Percentiles rank a stretch among this genome's conserved stretches.
Evolutionary conservation across 352 stramenopile species (phyloP).

Genomic region (Phytopythium ostracodes): DNA sequence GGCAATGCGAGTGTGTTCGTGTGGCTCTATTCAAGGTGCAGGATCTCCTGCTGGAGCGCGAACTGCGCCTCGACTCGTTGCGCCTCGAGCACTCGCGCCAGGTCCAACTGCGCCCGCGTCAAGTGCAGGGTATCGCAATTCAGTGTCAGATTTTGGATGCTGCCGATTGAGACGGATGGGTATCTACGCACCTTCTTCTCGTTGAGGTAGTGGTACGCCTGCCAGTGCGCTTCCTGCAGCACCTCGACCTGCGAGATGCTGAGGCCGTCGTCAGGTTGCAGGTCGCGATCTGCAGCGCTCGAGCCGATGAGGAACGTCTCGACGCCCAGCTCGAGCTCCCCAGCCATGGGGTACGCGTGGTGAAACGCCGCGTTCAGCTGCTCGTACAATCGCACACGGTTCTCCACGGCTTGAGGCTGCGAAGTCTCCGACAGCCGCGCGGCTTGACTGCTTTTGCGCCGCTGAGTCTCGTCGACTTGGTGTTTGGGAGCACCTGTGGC

Average conservation of each 20-base stretch:
- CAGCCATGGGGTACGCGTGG: slow-evolving; percentile 62
- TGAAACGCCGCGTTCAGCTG: slow-evolving; percentile 53
- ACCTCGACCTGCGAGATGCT: slow-evolving; percentile 84
- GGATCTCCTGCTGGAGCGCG: slow-evolving; percentile 58
- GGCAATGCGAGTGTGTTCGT: too few relatives aligned
- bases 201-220: slow-evolving; percentile 77
- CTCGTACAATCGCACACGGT: slow-evolving; percentile 31
- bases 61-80: slow-evolving; percentile 69
- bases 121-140: neutral
- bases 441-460: neutral
- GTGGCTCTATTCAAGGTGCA: slow-evolving; percentile 35
- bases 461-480: neutral
- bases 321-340: slow-evolving; percentile 68
- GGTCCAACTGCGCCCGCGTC: slow-evolving; percentile 42
- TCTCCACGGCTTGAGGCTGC: neutral
- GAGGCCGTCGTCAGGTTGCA: slow-evolving; percentile 44
- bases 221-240: slow-evolving; percentile 76
- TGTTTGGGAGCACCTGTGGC: neutral
- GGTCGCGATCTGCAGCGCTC: slow-evolving; percentile 33
- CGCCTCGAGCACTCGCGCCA: slow-evolving; percentile 69
- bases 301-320: slow-evolving; percentile 73
- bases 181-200: slow-evolving; percentile 63
- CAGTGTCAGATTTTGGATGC: neutral
- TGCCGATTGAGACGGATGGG: neutral
- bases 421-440: neutral